Conservation (phyloP, 331 rosid species). For the Pyrus hybrid region DNA sequence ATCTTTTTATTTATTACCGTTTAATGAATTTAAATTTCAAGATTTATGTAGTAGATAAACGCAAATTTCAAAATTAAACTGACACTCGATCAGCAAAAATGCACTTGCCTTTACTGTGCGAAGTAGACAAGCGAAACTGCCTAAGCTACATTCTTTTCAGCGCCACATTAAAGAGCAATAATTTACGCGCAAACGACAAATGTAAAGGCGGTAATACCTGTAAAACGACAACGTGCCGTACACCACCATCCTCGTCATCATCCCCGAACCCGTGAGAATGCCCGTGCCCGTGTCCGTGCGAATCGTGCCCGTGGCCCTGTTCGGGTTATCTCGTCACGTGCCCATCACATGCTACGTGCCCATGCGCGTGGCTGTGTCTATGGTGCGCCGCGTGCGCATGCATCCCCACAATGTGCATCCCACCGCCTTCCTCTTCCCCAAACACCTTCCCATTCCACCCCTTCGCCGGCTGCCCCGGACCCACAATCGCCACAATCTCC, state of each 20-base stretch:
- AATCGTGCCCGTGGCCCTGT: slow-evolving; percentile 5
- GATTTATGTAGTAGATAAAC: too few species aligned
- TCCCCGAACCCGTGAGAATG: slow-evolving; percentile 37
- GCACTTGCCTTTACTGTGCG: background rate
- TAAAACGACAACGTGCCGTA: slow-evolving; percentile 81
- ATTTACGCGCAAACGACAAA: background rate
- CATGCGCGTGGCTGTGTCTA: slow-evolving; percentile 62
- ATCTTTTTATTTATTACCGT: accelerated
- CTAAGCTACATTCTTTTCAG: background rate
- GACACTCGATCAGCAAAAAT: too few species aligned
- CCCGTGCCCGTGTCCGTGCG: slow-evolving; percentile 10
- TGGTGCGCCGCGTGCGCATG: slow-evolving; percentile 95
- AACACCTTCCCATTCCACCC: slow-evolving; percentile 45
- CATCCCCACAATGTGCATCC: slow-evolving; percentile 98
- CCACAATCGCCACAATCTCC: slow-evolving; percentile 18
- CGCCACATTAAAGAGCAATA: background rate
- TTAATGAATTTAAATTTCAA: too few species aligned
- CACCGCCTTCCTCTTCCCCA: slow-evolving; percentile 89
- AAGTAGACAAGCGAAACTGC: background rate
- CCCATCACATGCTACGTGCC: slow-evolving; percentile 58
- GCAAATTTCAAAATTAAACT: accelerated
- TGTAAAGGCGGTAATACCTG: slow-evolving; percentile 39
- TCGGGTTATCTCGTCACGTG: slow-evolving; percentile 5
- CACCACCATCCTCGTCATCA: slow-evolving; percentile 38
- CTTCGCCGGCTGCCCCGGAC: slow-evolving; percentile 5